Conservation (phyloP, 2,329 filamentous ascomycete species). For the Aspergillus oerlinghausenensis region DNA sequence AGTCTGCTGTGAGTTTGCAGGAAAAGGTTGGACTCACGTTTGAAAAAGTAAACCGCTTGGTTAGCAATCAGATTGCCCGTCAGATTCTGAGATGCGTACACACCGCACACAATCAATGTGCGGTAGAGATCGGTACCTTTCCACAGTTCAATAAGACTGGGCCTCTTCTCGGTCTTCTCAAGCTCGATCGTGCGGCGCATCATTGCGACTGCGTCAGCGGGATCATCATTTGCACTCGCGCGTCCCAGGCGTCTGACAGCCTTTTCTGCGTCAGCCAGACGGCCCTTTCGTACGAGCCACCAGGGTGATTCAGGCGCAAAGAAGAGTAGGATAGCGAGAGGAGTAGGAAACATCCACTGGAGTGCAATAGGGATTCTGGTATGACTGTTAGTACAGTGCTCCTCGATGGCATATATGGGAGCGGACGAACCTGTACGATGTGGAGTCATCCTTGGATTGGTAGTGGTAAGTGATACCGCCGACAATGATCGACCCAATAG, state of each 20-base stretch:
- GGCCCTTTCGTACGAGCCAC: constrained; percentile 52
- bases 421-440: constrained; percentile 15
- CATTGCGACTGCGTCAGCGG: constrained; percentile 51
- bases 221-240: constrained; percentile 32
- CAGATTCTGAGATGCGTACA: constrained; percentile 57
- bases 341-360: constrained; percentile 57
- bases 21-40: constrained; percentile 25
- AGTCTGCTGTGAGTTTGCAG: constrained; percentile 18
- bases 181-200: constrained; percentile 56
- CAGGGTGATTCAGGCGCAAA: constrained; percentile 48
- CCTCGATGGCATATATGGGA: constrained; percentile 14
- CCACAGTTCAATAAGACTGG: constrained; percentile 49
- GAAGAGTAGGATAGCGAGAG: constrained; percentile 50
- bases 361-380: constrained; percentile 51
- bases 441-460: constrained; percentile 31
- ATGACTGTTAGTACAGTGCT: constrained; percentile 30
- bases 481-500: constrained; percentile 59
- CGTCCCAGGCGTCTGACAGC: constrained; percentile 49
- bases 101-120: constrained; percentile 52
- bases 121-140: constrained; percentile 53
- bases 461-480: constrained; percentile 54
- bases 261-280: constrained; percentile 41
- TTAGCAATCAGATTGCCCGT: constrained; percentile 60
- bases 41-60: constrained; percentile 59
- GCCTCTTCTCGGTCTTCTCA: constrained; percentile 46